phyloP scores from a whole-genome alignment of 1,284 basidiomycete genomes.

The Ustanciosporium gigantosporum region DNA sequence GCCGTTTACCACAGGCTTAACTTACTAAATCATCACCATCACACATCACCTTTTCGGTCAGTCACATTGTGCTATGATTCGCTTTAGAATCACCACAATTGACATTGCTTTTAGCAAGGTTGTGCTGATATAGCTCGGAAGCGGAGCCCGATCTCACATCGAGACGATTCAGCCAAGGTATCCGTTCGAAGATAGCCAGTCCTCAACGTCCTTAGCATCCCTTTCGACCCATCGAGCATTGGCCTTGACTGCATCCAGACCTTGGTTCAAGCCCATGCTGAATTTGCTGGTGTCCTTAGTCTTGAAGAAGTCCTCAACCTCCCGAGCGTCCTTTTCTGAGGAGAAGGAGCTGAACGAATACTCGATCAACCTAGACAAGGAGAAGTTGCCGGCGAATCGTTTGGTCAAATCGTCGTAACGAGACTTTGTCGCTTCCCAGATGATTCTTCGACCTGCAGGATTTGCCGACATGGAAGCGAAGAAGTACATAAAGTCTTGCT shows the following conservation, averaged over 20 bases:
- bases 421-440: conserved; percentile 60
- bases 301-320: conserved; percentile 68
- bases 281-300: conserved; percentile 62
- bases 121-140: too few species aligned
- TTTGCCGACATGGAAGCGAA: conserved; percentile 57
- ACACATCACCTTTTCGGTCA: too few species aligned
- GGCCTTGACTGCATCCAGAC: conserved; percentile 70
- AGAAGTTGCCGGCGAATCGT: conserved; percentile 67
- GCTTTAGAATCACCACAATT: too few species aligned
- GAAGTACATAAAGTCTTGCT: conserved; percentile 61
- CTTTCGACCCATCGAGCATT: conserved; percentile 70
- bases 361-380: conserved; percentile 61
- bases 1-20: too few species aligned
- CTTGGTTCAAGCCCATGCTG: conserved; percentile 70
- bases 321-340: conserved; percentile 71
- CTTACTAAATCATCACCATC: too few species aligned
- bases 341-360: conserved; percentile 70
- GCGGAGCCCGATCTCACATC: too few species aligned
- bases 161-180: conserved; percentile 32
- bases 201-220: conserved; percentile 66
- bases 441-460: conserved; percentile 51
- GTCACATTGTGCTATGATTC: too few species aligned
- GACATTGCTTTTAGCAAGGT: too few species aligned
- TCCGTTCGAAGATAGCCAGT: conserved; percentile 65
- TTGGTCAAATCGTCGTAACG: conserved; percentile 62